These are phyloP conservation scores for Gossypium lobatum DNA, from an alignment of 441 rosid genomes.

Conservation along the genomic window DNA sequence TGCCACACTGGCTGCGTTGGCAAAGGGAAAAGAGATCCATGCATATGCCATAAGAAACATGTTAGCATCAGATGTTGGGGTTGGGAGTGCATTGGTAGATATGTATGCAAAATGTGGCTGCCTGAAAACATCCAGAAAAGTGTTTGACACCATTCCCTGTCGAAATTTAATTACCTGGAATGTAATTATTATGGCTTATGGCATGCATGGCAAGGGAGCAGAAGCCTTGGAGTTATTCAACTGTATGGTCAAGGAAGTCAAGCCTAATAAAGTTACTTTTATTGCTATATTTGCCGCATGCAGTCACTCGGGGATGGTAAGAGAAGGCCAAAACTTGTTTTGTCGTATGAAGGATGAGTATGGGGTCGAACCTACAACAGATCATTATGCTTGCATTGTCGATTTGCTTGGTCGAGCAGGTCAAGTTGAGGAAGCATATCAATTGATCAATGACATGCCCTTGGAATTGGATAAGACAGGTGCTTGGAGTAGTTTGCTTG, in stretches of 20 bases:
- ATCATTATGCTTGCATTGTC: constrained; percentile 82
- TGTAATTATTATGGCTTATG: constrained; percentile 79
- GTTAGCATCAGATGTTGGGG: constrained; percentile 63
- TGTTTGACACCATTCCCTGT: constrained; percentile 54
- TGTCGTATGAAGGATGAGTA: constrained; percentile 52
- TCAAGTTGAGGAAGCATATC: constrained; percentile 57
- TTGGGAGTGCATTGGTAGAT: constrained; percentile 87
- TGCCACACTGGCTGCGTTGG: constrained; percentile 63
- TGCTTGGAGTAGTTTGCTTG: constrained; percentile 91
- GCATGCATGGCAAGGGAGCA: constrained; percentile 76
- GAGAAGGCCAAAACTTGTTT: constrained; percentile 60
- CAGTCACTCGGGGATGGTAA: constrained; percentile 83
- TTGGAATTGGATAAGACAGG: constrained; percentile 43
- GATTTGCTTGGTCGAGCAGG: constrained; percentile 90
- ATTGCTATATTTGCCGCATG: constrained; percentile 76
- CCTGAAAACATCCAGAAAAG: constrained; percentile 45
- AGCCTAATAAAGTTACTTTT: constrained; percentile 72
- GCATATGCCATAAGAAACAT: constrained; percentile 66
- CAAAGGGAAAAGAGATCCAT: constrained; percentile 85
- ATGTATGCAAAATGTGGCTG: constrained; percentile 92
- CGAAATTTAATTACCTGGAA: constrained; percentile 82
- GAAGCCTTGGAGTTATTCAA: constrained; percentile 59
- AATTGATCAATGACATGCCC: constrained; percentile 47
- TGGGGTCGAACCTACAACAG: constrained; percentile 52
- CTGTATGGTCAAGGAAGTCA: constrained; percentile 39